These are phyloP conservation scores for Solanum tarapatanum DNA, from an alignment of 257 asterid species.

Conservation along the genomic window DNA sequence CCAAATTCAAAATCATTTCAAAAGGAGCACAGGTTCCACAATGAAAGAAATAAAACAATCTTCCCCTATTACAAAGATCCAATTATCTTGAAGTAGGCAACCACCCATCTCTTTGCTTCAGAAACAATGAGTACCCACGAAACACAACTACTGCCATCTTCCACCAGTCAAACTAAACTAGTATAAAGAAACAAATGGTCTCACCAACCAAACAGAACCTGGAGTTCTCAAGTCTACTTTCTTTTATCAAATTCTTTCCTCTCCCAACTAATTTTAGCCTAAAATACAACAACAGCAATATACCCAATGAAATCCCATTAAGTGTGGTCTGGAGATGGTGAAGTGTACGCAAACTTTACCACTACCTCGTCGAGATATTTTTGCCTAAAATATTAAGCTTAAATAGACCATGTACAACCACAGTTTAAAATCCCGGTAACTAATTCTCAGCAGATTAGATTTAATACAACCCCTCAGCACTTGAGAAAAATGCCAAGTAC, in stretches of 20 bases:
- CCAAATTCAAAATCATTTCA: background rate
- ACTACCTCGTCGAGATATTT: background rate
- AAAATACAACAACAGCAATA: background rate
- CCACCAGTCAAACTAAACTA: background rate
- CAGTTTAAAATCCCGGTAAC: background rate
- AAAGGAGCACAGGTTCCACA: background rate
- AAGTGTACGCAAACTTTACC: background rate
- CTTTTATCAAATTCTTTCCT: background rate
- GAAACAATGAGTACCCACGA: background rate
- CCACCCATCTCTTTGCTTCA: background rate
- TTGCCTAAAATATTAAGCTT: background rate
- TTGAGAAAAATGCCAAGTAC: background rate
- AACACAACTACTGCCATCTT: background rate
- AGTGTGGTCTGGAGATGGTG: background rate
- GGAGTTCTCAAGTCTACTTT: background rate
- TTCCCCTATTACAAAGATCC: background rate
- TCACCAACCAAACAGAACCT: background rate
- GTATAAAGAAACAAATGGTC: background rate
- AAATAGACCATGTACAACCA: background rate
- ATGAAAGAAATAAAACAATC: background rate
- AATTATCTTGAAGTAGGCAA: background rate
- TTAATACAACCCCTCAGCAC: background rate
- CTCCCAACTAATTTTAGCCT: background rate
- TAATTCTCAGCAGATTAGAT: background rate
- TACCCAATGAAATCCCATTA: background rate